These are phyloP conservation scores for Verticillium nonalfalfae DNA, from an alignment of 2,329 filamentous ascomycete species.

Conservation along the genomic window DNA sequence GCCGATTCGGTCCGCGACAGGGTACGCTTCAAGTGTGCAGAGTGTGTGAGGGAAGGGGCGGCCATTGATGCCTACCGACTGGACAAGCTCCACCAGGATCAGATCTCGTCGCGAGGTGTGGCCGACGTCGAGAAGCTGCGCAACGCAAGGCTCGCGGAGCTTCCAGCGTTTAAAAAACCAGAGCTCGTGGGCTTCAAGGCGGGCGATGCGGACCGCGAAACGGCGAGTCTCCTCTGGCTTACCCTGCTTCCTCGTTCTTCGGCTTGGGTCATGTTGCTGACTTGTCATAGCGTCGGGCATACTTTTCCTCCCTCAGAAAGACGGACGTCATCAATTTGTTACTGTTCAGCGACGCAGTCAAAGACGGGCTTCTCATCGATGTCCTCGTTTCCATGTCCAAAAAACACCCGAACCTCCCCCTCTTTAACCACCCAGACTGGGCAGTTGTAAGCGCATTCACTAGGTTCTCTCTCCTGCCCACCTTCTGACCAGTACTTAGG, in stretches of 20 bases:
- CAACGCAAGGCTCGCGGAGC: constrained; percentile 20
- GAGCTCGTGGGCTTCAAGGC: constrained; percentile 30
- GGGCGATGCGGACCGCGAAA: constrained; percentile 23
- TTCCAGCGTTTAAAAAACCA: constrained; percentile 27
- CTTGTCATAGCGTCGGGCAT: constrained; percentile 24
- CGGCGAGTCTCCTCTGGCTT: constrained; percentile 20
- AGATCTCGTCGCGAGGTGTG: constrained; percentile 2
- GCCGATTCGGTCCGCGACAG: constrained; percentile 7
- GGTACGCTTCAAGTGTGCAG: constrained; percentile 11
- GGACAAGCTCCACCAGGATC: not conserved
- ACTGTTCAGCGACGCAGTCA: constrained; percentile 32
- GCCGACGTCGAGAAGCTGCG: constrained; percentile 20
- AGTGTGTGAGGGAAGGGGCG: constrained; percentile 6
- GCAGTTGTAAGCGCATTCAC: constrained; percentile 9
- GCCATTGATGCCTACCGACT: not conserved
- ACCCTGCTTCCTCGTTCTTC: not conserved
- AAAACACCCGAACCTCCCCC: constrained; percentile 32
- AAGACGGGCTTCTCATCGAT: constrained; percentile 32
- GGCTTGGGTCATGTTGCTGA: not conserved
- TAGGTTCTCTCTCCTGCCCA: not conserved
- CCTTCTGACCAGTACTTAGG: not conserved
- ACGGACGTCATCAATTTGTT: constrained; percentile 33
- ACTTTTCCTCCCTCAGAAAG: constrained; percentile 29
- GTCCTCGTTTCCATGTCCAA: constrained; percentile 34
- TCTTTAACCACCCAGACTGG: constrained; percentile 36